These are phyloP conservation scores for Gossypium stocksii DNA, from an alignment of 345 rosid genomes.

Conservation along the genomic window DNA sequence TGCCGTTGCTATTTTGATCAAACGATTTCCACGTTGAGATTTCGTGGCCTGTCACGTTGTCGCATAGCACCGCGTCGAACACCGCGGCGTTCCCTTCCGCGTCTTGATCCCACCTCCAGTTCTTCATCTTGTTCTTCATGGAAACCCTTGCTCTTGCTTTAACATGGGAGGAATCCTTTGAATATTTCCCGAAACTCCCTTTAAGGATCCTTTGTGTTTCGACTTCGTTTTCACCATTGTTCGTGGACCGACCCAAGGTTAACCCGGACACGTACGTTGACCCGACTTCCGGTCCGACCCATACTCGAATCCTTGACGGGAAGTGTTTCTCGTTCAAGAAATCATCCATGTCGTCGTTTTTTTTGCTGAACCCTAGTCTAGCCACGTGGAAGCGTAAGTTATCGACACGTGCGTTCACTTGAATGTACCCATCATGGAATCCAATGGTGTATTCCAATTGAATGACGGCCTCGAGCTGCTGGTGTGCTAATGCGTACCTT, in stretches of 20 bases:
- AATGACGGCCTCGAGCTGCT: constrained; percentile 65
- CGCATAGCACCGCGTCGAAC: constrained; percentile 61
- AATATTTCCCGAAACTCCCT: constrained; percentile 31
- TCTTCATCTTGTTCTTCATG: constrained; percentile 47
- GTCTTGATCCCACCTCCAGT: constrained; percentile 84
- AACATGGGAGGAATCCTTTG: constrained; percentile 34
- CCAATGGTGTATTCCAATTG: constrained; percentile 66
- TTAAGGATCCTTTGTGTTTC: constrained; percentile 40
- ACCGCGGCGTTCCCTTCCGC: constrained; percentile 73
- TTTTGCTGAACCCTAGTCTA: constrained; percentile 50
- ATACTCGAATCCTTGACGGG: constrained; percentile 56
- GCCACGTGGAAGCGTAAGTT: constrained; percentile 73
- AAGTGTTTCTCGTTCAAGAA: constrained; percentile 51
- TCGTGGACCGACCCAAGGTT: constrained; percentile 72
- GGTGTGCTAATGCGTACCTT: constrained; percentile 72
- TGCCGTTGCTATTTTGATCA: not conserved
- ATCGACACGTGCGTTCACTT: constrained; percentile 58
- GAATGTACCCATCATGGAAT: constrained; percentile 55
- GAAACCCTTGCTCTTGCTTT: constrained; percentile 49
- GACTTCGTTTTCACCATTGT: constrained; percentile 45
- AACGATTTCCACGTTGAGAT: constrained; percentile 23
- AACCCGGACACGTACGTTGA: constrained; percentile 61
- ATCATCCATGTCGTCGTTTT: constrained; percentile 25
- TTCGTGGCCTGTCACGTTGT: constrained; percentile 49
- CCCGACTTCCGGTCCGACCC: constrained; percentile 86